These are phyloP conservation scores for Hymenoscyphus linearis DNA, from an alignment of 2,329 filamentous ascomycete species.

Conservation along the genomic window DNA sequence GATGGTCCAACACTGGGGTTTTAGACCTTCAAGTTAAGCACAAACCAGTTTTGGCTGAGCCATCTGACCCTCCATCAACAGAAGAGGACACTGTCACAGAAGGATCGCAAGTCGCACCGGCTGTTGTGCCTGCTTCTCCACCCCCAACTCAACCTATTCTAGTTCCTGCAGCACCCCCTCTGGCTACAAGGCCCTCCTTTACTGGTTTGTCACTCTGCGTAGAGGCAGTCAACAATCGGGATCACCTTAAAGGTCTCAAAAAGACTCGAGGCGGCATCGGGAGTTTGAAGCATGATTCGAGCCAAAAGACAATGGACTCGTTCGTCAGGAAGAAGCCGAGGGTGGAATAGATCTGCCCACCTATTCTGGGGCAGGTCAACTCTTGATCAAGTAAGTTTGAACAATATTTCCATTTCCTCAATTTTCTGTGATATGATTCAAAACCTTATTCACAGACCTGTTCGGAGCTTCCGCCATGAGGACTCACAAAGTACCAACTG, in stretches of 20 bases:
- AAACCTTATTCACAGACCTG: conserved; percentile 74
- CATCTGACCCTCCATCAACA: not conserved
- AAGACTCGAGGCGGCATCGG: conserved; percentile 80
- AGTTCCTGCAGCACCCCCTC: not conserved
- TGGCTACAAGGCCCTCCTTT: conserved; percentile 7
- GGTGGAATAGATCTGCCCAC: conserved; percentile 15
- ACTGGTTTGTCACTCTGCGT: conserved; percentile 47
- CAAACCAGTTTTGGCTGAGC: not conserved
- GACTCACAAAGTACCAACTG: conserved; percentile 71
- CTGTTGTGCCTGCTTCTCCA: not conserved
- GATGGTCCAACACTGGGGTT: conserved; percentile 64
- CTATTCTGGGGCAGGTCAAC: conserved; percentile 1
- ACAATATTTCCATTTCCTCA: conserved; percentile 18
- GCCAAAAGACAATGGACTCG: conserved; percentile 68
- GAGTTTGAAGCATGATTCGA: conserved; percentile 67
- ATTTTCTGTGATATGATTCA: conserved; percentile 57
- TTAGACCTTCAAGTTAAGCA: conserved; percentile 26
- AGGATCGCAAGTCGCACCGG: not conserved
- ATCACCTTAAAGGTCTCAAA: conserved; percentile 69
- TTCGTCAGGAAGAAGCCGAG: conserved; percentile 63
- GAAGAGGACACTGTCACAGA: not conserved
- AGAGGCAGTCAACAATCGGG: conserved; percentile 59
- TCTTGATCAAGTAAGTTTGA: conserved; percentile 36
- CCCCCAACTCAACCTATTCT: not conserved
- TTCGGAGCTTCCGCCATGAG: conserved; percentile 65